Percentiles rank a stretch among this genome's conserved stretches.
Conservation (phyloP, 1,284 basidiomycete genomes). For the Cryptococcus sp. region DNA sequence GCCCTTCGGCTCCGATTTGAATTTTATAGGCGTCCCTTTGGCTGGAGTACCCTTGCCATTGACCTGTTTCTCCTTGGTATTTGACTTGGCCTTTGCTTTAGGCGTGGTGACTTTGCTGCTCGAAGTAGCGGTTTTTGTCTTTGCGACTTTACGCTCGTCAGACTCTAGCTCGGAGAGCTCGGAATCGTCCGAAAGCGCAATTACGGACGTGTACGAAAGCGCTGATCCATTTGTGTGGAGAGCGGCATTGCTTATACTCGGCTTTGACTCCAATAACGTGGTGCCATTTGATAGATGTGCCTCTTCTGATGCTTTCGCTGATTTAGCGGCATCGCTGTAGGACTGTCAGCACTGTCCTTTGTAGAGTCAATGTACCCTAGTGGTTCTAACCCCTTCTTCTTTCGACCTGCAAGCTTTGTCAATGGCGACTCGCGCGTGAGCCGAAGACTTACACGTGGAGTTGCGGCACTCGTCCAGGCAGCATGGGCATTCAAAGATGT, state of each 20-base stretch:
- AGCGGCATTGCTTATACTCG: not conserved
- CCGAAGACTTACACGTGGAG: not conserved
- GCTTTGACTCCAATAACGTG: not conserved
- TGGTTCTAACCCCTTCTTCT: not conserved
- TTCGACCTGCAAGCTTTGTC: not conserved
- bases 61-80: not conserved
- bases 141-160: not conserved
- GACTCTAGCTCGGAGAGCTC: not conserved
- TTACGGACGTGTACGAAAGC: not conserved
- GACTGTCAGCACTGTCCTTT: too few species aligned
- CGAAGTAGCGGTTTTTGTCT: not conserved
- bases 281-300: too few species aligned
- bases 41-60: not conserved
- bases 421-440: not conserved
- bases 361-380: not conserved
- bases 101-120: not conserved
- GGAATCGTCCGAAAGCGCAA: not conserved
- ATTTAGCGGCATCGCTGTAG: too few species aligned
- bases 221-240: not conserved
- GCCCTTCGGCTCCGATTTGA: too few species aligned
- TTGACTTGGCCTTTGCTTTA: not conserved
- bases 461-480: not conserved
- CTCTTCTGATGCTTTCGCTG: too few species aligned
- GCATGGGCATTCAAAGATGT: conserved; percentile 3
- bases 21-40: not conserved